phyloP scores from a whole-genome alignment of 1,284 basidiomycete genomes.

The Trichosporon sp. region DNA sequence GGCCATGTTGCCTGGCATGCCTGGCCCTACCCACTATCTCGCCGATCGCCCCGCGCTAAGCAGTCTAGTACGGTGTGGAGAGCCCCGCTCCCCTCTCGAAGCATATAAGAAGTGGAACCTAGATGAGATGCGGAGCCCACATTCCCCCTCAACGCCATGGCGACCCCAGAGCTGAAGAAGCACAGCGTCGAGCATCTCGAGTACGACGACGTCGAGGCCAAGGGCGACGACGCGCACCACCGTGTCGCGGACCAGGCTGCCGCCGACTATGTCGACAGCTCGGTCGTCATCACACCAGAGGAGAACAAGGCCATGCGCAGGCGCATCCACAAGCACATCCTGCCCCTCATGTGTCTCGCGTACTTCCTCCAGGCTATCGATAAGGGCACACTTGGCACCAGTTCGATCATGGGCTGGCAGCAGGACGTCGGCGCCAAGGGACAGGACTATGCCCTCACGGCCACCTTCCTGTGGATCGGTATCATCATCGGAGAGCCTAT shows the following conservation, averaged over 20 bases:
- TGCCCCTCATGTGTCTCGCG: slow-evolving; percentile 27
- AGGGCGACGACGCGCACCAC: background rate
- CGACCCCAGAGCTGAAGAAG: background rate
- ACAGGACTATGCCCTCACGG: slow-evolving; percentile 45
- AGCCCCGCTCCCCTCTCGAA: no score
- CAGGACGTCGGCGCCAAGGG: slow-evolving; percentile 40
- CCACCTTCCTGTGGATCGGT: slow-evolving; percentile 42
- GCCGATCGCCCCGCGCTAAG: background rate
- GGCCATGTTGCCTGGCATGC: no score
- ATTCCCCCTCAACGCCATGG: background rate
- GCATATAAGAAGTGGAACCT: background rate
- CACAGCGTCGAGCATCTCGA: slow-evolving; percentile 8
- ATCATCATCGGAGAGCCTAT: slow-evolving; percentile 42
- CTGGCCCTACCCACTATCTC: background rate
- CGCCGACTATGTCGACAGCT: slow-evolving; percentile 32
- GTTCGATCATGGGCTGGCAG: slow-evolving; percentile 48
- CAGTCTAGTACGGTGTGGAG: background rate
- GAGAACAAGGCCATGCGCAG: slow-evolving; percentile 33
- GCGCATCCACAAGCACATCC: slow-evolving; percentile 30
- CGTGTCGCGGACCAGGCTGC: slow-evolving; percentile 24
- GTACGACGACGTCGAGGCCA: slow-evolving; percentile 10
- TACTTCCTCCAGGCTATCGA: slow-evolving; percentile 34
- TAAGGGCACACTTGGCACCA: slow-evolving; percentile 35
- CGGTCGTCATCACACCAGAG: slow-evolving; percentile 30
- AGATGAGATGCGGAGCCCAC: background rate